Evolutionary conservation across 1,284 basidiomycete genomes (phyloP).

Genomic region (Apiotrichum montevideense): DNA sequence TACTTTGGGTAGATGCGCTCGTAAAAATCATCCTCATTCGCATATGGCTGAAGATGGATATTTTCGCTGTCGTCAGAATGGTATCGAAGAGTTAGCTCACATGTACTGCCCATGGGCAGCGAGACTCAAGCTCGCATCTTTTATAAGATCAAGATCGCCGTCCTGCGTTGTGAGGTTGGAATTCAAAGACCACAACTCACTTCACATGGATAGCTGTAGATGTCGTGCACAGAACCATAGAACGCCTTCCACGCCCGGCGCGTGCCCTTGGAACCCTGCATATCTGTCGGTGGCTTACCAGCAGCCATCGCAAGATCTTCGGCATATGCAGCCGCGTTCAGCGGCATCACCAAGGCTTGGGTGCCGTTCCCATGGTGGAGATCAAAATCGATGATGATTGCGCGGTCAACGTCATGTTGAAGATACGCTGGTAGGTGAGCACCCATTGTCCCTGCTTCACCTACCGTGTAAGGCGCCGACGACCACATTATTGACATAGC

Average conservation of each 20-base stretch:
- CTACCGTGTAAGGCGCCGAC: constrained; percentile 83
- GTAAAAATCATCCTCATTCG: constrained; percentile 70
- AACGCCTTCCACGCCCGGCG: constrained; percentile 62
- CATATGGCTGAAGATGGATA: constrained; percentile 76
- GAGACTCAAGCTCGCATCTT: constrained; percentile 76
- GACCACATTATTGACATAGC: constrained; percentile 89
- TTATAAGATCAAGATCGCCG: constrained; percentile 67
- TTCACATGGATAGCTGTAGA: constrained; percentile 85
- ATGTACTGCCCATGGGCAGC: constrained; percentile 84
- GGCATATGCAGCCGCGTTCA: constrained; percentile 79
- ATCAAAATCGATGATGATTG: constrained; percentile 89
- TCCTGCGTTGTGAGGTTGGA: constrained; percentile 53
- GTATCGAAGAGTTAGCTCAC: constrained; percentile 23
- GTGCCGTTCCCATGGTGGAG: constrained; percentile 94
- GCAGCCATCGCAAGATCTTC: constrained; percentile 55
- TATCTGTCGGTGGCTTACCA: constrained; percentile 39
- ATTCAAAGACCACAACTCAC: constrained; percentile 44
- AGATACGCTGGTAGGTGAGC: constrained; percentile 60
- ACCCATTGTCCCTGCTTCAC: constrained; percentile 5
- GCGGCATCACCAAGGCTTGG: constrained; percentile 81
- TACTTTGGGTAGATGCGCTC: constrained; percentile 67
- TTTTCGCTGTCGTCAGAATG: constrained; percentile 55
- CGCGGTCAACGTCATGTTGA: constrained; percentile 67
- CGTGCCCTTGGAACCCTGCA: constrained; percentile 41
- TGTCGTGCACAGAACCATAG: constrained; percentile 85